Conservation (phyloP, 2,329 filamentous ascomycete species). For the Alternaria triticimaculans region DNA sequence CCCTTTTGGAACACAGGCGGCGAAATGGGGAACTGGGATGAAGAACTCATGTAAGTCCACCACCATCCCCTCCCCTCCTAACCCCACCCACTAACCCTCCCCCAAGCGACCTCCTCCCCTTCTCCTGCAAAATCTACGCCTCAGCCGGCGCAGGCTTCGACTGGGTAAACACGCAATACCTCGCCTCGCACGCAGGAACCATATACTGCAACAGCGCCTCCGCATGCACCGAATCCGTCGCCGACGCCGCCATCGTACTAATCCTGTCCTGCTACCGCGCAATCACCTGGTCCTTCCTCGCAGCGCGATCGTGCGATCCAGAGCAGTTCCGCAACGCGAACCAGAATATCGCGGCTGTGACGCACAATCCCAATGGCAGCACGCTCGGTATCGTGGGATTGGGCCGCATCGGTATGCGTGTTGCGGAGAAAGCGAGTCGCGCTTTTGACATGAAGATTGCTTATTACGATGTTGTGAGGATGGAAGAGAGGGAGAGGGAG, state of each 20-base stretch:
- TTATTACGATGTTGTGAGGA: slow-evolving; percentile 66
- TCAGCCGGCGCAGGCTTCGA: slow-evolving; percentile 69
- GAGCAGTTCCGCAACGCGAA: slow-evolving; percentile 65
- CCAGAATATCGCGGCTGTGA: slow-evolving; percentile 62
- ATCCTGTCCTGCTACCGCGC: slow-evolving; percentile 73
- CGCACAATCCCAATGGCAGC: slow-evolving; percentile 68
- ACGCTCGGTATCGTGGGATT: slow-evolving; percentile 72
- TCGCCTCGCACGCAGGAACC: slow-evolving; percentile 66
- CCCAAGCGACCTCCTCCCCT: slow-evolving; percentile 51
- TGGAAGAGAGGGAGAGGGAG: slow-evolving; percentile 53
- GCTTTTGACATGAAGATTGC: slow-evolving; percentile 72
- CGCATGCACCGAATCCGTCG: slow-evolving; percentile 74
- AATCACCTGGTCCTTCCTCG: slow-evolving; percentile 68
- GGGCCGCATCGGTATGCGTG: slow-evolving; percentile 60
- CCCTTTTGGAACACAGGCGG: slow-evolving; percentile 70
- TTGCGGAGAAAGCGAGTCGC: slow-evolving; percentile 64
- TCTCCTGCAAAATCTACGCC: slow-evolving; percentile 63
- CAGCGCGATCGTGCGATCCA: slow-evolving; percentile 57
- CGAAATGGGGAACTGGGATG: slow-evolving; percentile 70
- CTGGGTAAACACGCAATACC: slow-evolving; percentile 65
- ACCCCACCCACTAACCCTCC: neutral
- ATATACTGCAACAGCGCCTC: slow-evolving; percentile 76
- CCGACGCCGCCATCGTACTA: slow-evolving; percentile 73
- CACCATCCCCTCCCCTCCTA: neutral
- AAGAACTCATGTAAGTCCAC: slow-evolving; percentile 58